phyloP scores from a whole-genome alignment of 805 yeast genomes.

The Barnettozyma pratensis region DNA sequence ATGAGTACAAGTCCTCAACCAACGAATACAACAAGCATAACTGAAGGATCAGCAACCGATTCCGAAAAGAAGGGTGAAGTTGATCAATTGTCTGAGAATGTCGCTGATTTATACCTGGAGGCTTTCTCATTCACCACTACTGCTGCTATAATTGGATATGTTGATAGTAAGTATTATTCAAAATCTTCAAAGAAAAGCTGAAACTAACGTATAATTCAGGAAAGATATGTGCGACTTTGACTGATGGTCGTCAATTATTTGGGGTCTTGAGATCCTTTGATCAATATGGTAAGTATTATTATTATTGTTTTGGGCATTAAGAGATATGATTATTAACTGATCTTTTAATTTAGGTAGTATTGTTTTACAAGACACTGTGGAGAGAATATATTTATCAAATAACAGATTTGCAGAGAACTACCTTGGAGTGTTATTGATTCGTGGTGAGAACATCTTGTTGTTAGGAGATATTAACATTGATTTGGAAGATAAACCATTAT shows the following conservation, averaged over 20 bases:
- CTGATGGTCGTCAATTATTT: conserved; percentile 84
- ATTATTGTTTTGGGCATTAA: too few species aligned
- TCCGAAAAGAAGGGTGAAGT: conserved; percentile 13
- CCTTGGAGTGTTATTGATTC: conserved; percentile 78
- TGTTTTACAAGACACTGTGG: conserved; percentile 86
- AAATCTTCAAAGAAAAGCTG: not conserved
- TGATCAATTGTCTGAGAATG: conserved; percentile 32
- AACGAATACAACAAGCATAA: not conserved
- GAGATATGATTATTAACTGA: not conserved
- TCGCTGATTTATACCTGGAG: conserved; percentile 61
- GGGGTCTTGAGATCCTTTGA: conserved; percentile 94
- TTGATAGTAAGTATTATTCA: conserved; percentile 47
- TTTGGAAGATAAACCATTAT: conserved; percentile 67
- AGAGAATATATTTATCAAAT: conserved; percentile 66
- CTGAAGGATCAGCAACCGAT: conserved; percentile 4
- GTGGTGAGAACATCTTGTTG: conserved; percentile 95
- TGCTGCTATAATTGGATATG: conserved; percentile 85
- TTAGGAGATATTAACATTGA: conserved; percentile 92
- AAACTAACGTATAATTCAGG: conserved; percentile 22
- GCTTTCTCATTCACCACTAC: conserved; percentile 83
- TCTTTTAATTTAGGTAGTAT: conserved; percentile 51
- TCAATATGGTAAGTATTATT: conserved; percentile 53
- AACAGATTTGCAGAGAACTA: conserved; percentile 66
- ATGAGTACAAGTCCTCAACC: conserved; percentile 3
- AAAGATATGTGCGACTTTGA: conserved; percentile 73